Evolutionary conservation across 2,329 filamentous ascomycete species (phyloP), one percentile per base, ranked within the genome.

Genomic region (Teratosphaeria epicoccoides): DNA sequence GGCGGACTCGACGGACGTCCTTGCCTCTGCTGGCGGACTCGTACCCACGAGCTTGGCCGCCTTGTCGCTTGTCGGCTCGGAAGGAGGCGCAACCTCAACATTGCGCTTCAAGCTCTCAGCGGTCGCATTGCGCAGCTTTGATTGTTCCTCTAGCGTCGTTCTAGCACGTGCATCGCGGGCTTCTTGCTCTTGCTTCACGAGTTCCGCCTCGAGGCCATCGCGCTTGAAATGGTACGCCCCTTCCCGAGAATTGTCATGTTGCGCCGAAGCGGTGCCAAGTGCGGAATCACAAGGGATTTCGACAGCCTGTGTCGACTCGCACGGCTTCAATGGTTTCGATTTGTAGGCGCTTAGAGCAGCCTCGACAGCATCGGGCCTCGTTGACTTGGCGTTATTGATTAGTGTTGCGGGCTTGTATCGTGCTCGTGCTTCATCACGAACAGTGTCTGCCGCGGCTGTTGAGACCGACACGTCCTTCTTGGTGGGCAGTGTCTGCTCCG

Each of bases 181-280:
- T 29, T 52, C 48, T 22, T 24, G n/a, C 45, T 52, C 51, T 33
- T 47, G 46, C 23, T 22, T 20, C 14, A 24, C 47, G 23, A 54
- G 46, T 33, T 55, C 49, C 12, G 37, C 52, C 28, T 57, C 53
- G 17, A 52, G 53, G 17, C 40, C 47, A 24, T 53, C 49, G 5
- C 50, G 14, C 25, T 49, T 49, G 40, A 50, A 52, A 4, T 20
- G 37, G 29, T 56, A 56, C 44, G 23, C 23, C 14, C 20, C 44
- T 29, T 20, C 20, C 20, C 54, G 47, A 25, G 53, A 52, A 17
- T 55, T 54, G 51, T 65, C 63, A 49, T 63, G 56, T 46, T 59
- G 57, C 24, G 58, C 57, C 20, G 66, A 57, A 9, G 59, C 59
- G 11, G 58, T 55, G 24, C 57, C 59, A 23, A 63, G 54, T 28